phyloP scores from a whole-genome alignment of 139 green algal species.

The Chlorella sorokiniana region DNA sequence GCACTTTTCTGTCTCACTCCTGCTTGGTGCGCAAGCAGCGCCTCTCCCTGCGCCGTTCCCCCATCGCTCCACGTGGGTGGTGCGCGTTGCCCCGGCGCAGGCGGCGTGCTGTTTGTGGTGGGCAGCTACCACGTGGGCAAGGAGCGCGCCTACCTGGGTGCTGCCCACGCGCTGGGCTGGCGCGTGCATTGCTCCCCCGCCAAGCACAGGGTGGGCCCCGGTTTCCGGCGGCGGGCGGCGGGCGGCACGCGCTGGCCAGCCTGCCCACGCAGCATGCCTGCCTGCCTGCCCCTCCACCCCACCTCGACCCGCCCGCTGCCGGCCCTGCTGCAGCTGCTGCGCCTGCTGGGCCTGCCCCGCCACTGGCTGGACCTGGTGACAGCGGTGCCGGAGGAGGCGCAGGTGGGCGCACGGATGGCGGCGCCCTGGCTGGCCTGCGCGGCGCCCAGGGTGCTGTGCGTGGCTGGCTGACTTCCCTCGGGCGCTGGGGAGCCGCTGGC shows the following conservation, averaged over 20 bases:
- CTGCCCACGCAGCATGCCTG: not conserved
- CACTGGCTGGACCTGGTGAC: slow-evolving; percentile 57
- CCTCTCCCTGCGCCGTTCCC: not conserved
- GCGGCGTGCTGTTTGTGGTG: slow-evolving; percentile 61
- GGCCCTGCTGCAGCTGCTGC: slow-evolving; percentile 53
- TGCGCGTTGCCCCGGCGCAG: not conserved
- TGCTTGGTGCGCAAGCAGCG: no score
- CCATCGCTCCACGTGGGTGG: not conserved
- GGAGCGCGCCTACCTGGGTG: slow-evolving; percentile 73
- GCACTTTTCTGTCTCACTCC: not conserved
- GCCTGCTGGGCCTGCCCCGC: slow-evolving; percentile 60
- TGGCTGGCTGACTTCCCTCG: not conserved
- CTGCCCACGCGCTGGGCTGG: slow-evolving; percentile 57
- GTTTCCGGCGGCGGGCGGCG: not conserved
- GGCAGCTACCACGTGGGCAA: slow-evolving; percentile 80
- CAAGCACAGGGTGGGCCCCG: slow-evolving; percentile 52
- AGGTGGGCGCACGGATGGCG: slow-evolving; percentile 7
- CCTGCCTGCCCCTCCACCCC: not conserved
- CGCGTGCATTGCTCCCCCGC: slow-evolving; percentile 50
- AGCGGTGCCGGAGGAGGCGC: slow-evolving; percentile 31
- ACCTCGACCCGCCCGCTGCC: not conserved
- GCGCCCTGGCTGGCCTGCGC: not conserved
- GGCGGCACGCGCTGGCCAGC: not conserved
- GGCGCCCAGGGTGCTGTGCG: not conserved
- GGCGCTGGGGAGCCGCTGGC: not conserved